These are phyloP conservation scores for Claviceps pazoutovae DNA, from an alignment of 2,329 filamentous ascomycete genomes.

Conservation along the genomic window DNA sequence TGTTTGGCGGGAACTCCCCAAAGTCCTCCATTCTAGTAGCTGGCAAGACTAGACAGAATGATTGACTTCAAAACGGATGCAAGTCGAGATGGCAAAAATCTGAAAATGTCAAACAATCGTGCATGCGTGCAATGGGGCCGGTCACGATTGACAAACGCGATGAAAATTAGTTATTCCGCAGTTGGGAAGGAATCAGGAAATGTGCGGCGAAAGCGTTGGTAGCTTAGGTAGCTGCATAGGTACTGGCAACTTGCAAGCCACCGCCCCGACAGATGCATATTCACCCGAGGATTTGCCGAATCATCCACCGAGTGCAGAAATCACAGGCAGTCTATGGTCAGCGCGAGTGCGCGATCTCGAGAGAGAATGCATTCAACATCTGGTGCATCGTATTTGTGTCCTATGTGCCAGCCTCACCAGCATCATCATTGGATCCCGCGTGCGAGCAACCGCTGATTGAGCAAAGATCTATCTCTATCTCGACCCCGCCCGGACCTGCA, in stretches of 20 bases:
- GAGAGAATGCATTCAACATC: background rate
- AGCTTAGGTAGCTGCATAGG: background rate
- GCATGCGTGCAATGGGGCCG: too few species aligned
- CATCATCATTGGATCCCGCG: background rate
- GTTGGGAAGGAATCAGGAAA: too few species aligned
- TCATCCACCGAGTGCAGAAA: conserved; percentile 1
- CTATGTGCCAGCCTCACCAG: background rate
- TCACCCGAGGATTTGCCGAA: background rate
- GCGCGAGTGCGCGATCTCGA: background rate
- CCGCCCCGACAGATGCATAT: conserved; percentile 1
- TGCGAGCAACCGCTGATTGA: background rate
- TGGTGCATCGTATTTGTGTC: background rate
- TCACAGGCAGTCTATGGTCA: background rate
- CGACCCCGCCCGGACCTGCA: too few species aligned
- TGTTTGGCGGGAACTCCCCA: conserved; percentile 50
- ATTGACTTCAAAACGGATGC: background rate
- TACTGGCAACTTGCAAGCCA: too few species aligned
- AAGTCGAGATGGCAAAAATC: background rate
- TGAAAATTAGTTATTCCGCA: too few species aligned
- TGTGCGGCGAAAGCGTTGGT: too few species aligned
- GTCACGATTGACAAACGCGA: too few species aligned
- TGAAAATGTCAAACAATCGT: too few species aligned
- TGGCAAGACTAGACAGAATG: background rate
- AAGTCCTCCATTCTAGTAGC: conserved; percentile 41
- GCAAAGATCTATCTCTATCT: background rate